Conservation (phyloP, 129 eudicot genomes). For the Deinandra increscens region DNA sequence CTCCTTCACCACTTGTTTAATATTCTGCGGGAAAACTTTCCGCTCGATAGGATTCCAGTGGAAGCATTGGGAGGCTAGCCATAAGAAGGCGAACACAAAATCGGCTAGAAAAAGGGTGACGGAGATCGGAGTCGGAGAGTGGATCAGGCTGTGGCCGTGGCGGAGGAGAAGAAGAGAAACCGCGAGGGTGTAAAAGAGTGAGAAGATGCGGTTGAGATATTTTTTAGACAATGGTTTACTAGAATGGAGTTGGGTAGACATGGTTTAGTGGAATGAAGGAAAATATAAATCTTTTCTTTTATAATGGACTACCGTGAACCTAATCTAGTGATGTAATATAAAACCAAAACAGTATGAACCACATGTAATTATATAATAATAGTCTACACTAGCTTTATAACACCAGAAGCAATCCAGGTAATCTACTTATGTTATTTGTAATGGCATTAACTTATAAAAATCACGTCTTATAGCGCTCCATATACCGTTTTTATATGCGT, state of each 20-base stretch:
- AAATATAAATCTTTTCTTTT: too few relatives aligned
- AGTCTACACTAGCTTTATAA: too few relatives aligned
- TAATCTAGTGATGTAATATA: too few relatives aligned
- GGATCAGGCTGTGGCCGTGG: slow-evolving; percentile 26
- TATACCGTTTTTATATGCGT: too few relatives aligned
- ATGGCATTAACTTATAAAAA: too few relatives aligned
- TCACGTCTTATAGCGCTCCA: too few relatives aligned
- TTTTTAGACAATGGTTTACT: slow-evolving; percentile 13
- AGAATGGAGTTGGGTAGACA: neutral
- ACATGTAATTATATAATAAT: too few relatives aligned
- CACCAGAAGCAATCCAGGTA: too few relatives aligned
- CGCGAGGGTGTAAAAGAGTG: slow-evolving; percentile 31
- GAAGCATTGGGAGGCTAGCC: slow-evolving; percentile 48
- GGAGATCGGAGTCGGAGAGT: slow-evolving; percentile 27
- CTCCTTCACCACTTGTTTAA: slow-evolving; percentile 14
- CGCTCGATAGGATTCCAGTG: slow-evolving; percentile 45
- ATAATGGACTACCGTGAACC: too few relatives aligned
- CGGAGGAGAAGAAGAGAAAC: slow-evolving; percentile 34
- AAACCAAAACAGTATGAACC: too few relatives aligned
- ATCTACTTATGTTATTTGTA: too few relatives aligned
- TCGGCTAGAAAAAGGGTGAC: slow-evolving; percentile 43
- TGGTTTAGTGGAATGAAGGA: too few relatives aligned
- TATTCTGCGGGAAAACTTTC: slow-evolving; percentile 42
- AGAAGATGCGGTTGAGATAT: slow-evolving; percentile 49
- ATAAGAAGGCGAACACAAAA: slow-evolving; percentile 46